Evolutionary conservation across 2,329 filamentous ascomycete genomes (phyloP), one percentile per base, ranked within the genome.

Genomic region (Epichloe scottii): DNA sequence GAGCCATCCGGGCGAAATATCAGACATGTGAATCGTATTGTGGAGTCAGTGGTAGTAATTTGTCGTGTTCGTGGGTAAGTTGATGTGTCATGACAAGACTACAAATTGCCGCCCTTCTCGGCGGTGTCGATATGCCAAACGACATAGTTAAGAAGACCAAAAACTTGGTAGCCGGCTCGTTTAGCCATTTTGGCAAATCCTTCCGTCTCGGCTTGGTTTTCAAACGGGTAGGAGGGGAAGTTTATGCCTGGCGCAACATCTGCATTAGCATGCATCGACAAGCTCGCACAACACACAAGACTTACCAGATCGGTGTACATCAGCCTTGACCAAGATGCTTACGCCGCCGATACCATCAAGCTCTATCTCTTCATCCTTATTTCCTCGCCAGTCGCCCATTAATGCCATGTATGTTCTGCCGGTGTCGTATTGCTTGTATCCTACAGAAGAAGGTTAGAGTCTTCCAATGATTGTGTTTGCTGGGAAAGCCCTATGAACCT

Each of bases 131-230:
- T 87, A 66, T 98, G 93, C 93, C 93, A 98, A 53, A 98, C 91
- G 48, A 98, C 84, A 66, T 98, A 98, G 68, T 98, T 98, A 41
- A 91, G 93, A 51, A 98, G 74, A 44, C 93, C 93, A 59, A 89
- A 80, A 26, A 98, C 93, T 62, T 88, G 78, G 66, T 96, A 97
- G 43, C 93, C 93, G 17, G 93, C 93, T 56, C 89, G 79, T 73
- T 94, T 96, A 53, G 93, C 93, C 93, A 98, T 98, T 68, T 94
- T 95, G 38, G 93, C 93, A 63, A 98, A 98, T 6, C 93, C 93
- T 71, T 98, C 93, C 4, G 93, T 98, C 70, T 98, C 93, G 56
- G 93, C 93, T 72, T 98, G 93, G 69, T 98, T 97, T 67, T 98
- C 93, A 66, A 98, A 98, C 3, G 93, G 79, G 63, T 98, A 98